Evolutionary conservation across 2,329 filamentous ascomycete genomes (phyloP).

Genomic region (Fusarium beomiforme): DNA sequence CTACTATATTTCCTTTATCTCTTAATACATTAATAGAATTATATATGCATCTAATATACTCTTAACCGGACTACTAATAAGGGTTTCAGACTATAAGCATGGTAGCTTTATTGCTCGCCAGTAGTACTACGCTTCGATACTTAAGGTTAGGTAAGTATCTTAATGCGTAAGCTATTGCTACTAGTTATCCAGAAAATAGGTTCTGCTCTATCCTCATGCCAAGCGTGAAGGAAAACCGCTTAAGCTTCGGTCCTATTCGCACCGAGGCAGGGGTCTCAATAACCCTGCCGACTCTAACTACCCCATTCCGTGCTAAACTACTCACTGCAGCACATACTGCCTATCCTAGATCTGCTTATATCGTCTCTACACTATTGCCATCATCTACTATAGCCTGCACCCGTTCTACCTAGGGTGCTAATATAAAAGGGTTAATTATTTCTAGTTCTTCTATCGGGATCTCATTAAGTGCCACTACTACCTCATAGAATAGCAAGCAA

Average conservation of each 20-base stretch:
- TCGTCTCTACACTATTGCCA: background rate
- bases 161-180: no score
- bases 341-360: background rate
- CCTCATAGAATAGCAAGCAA: background rate
- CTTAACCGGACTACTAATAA: background rate
- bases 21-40: background rate
- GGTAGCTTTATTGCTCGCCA: background rate
- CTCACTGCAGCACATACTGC: background rate
- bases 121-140: background rate
- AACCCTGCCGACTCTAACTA: no score
- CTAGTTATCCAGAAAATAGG: no score
- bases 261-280: background rate
- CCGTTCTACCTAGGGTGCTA: background rate
- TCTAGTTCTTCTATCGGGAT: background rate
- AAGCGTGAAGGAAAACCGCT: background rate
- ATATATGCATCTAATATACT: background rate
- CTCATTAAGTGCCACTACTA: background rate
- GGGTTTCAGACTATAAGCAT: background rate
- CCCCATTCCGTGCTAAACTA: no score
- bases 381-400: background rate
- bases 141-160: no score
- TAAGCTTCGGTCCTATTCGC: background rate
- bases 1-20: background rate
- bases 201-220: no score
- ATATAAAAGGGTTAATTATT: background rate